These are phyloP conservation scores for Ophiocordyceps unilateralis DNA, from an alignment of 2,329 filamentous ascomycete genomes.

Conservation along the genomic window DNA sequence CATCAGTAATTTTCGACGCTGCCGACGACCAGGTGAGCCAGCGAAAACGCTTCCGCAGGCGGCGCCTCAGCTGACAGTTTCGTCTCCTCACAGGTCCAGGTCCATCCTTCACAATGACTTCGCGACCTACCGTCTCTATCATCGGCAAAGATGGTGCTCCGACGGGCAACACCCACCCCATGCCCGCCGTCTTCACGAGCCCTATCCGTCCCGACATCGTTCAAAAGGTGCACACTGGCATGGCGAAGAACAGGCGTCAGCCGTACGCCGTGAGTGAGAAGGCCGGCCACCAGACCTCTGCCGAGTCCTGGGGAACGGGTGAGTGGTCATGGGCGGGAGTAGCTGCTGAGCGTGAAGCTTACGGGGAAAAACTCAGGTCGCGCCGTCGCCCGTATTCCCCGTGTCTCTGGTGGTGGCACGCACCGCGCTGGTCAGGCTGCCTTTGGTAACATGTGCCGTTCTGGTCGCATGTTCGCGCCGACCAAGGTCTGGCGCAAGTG, in stretches of 20 bases:
- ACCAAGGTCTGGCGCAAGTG: slow-evolving; percentile 99
- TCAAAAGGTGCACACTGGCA: slow-evolving; percentile 96
- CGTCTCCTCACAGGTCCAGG: slow-evolving; percentile 14
- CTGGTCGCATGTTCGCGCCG: slow-evolving; percentile 99
- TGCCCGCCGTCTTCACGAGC: slow-evolving; percentile 91
- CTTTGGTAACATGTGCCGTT: slow-evolving; percentile 99
- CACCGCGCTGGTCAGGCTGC: slow-evolving; percentile 99
- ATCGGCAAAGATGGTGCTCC: slow-evolving; percentile 89
- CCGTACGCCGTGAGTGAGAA: slow-evolving; percentile 99
- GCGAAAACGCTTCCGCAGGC: background rate
- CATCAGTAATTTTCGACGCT: slow-evolving; percentile 22
- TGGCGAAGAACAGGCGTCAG: slow-evolving; percentile 99
- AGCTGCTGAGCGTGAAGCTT: background rate
- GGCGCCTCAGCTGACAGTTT: slow-evolving; percentile 1
- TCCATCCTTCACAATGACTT: slow-evolving; percentile 57
- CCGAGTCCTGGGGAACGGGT: slow-evolving; percentile 99
- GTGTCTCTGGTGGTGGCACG: slow-evolving; percentile 99
- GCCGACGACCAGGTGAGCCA: slow-evolving; percentile 22
- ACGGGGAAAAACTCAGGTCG: slow-evolving; percentile 45
- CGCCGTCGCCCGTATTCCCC: slow-evolving; percentile 98
- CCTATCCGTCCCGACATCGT: slow-evolving; percentile 99
- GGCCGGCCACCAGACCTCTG: slow-evolving; percentile 99
- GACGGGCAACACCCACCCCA: slow-evolving; percentile 74
- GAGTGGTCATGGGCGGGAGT: slow-evolving; percentile 23
- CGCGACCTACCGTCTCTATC: slow-evolving; percentile 94